Evolutionary conservation across 352 stramenopile species (phyloP).

Genomic region (Phytophthora pinifolia): DNA sequence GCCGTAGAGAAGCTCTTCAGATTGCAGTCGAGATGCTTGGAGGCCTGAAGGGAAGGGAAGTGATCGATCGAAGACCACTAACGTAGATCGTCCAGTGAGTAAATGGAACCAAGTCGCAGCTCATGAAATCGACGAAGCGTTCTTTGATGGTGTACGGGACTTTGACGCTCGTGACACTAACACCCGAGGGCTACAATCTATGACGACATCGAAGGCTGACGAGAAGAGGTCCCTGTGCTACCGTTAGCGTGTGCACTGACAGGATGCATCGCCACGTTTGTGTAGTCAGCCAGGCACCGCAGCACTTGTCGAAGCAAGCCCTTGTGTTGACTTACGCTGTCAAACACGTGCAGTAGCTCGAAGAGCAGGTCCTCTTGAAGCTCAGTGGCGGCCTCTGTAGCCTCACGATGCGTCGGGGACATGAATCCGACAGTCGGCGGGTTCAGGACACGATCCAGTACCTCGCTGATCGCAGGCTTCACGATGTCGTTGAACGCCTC

Average conservation of each 20-base stretch:
- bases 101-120: conserved; percentile 2
- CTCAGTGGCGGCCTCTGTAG: conserved; percentile 40
- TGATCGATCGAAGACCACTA: conserved; percentile 38
- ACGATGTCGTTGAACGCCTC: conserved; percentile 66
- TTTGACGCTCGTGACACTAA: conserved; percentile 3
- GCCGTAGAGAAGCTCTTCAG: no score
- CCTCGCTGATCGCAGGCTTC: conserved; percentile 80
- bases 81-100: conserved; percentile 20
- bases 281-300: conserved; percentile 48
- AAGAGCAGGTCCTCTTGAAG: conserved; percentile 71
- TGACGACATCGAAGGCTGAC: conserved; percentile 12
- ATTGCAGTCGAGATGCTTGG: conserved; percentile 7
- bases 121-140: conserved; percentile 4
- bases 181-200: conserved; percentile 6
- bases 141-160: conserved; percentile 12
- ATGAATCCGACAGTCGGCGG: conserved; percentile 20
- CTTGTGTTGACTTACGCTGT: conserved; percentile 67
- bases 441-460: conserved; percentile 54
- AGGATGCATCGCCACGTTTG: conserved; percentile 22
- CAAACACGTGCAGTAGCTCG: conserved; percentile 77
- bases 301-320: conserved; percentile 69
- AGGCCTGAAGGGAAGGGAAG: conserved; percentile 8
- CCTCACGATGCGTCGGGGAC: conserved; percentile 22
- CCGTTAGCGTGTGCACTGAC: conserved; percentile 14
- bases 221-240: conserved; percentile 5